These are phyloP conservation scores for Botrytis tulipae DNA, from an alignment of 2,329 filamentous ascomycete genomes.

Conservation along the genomic window DNA sequence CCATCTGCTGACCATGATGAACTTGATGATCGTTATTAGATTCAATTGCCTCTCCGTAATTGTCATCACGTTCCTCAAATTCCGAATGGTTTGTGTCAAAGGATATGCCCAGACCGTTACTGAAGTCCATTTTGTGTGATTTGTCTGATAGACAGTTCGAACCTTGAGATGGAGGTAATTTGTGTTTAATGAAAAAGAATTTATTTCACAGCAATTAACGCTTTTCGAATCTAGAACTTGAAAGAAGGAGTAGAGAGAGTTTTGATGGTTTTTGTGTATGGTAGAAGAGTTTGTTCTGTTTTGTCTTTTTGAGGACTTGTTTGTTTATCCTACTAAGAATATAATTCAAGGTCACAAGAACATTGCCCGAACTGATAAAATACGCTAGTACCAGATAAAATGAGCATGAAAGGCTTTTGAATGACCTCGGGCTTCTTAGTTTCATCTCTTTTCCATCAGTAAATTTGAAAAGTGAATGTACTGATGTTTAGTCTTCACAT, in stretches of 20 bases:
- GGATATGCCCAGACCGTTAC: conserved; percentile 1
- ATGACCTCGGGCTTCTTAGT: not conserved
- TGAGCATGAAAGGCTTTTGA: not conserved
- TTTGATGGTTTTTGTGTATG: not conserved
- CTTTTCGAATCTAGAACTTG: accelerated
- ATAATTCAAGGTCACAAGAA: not conserved
- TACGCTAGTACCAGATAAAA: not conserved
- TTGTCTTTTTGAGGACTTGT: not conserved
- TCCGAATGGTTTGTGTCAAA: not conserved
- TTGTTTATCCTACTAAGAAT: not conserved
- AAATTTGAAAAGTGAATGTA: not conserved
- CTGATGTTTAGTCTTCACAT: not conserved
- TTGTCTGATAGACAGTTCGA: not conserved
- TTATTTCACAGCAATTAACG: not conserved
- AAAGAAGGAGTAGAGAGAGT: not conserved
- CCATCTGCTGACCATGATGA: not conserved
- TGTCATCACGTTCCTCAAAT: not conserved
- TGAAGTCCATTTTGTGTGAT: conserved; percentile 4
- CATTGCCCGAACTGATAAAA: not conserved
- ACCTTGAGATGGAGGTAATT: not conserved
- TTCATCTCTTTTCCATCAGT: not conserved
- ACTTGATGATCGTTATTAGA: not conserved
- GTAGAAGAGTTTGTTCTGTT: not conserved
- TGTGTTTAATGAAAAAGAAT: not conserved
- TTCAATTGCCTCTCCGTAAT: not conserved